Evolutionary conservation across 2,329 filamentous ascomycete genomes (phyloP).

Genomic region (Diaporthe caulivora): DNA sequence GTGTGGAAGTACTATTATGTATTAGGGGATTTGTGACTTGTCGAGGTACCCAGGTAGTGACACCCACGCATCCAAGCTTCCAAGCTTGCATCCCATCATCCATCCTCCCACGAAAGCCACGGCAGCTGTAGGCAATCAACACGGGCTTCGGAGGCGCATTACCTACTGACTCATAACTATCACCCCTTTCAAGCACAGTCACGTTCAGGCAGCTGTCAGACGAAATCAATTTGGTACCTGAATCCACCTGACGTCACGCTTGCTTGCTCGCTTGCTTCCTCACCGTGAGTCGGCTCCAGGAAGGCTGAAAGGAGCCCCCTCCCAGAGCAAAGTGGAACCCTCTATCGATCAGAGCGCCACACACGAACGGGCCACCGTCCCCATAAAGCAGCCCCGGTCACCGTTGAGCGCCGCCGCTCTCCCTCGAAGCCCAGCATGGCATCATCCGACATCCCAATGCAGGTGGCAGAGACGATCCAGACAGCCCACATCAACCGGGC

Average conservation of each 20-base stretch:
- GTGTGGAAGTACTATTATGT: no score
- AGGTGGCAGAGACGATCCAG: conserved; percentile 85
- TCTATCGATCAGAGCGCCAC: neutral
- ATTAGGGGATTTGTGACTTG: no score
- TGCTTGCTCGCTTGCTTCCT: neutral
- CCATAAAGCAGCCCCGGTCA: conserved; percentile 24
- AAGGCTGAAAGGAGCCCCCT: conserved; percentile 11
- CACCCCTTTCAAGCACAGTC: conserved; percentile 1
- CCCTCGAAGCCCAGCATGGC: conserved; percentile 57
- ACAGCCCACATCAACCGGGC: conserved; percentile 80
- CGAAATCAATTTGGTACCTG: neutral
- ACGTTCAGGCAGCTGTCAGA: neutral
- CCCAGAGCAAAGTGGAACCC: conserved; percentile 17
- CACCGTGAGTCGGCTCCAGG: conserved; percentile 18
- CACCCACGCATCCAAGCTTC: no score
- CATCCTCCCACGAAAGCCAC: neutral
- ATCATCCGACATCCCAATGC: conserved; percentile 65
- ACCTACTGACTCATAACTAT: neutral
- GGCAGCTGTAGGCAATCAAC: neutral
- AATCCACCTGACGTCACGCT: conserved; percentile 37
- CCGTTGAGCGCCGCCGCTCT: neutral
- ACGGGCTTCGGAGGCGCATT: neutral
- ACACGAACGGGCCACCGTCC: neutral
- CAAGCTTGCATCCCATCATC: no score
- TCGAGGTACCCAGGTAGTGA: no score